phyloP scores from a whole-genome alignment of 306 rosid species.

The Sophora flavescens region DNA sequence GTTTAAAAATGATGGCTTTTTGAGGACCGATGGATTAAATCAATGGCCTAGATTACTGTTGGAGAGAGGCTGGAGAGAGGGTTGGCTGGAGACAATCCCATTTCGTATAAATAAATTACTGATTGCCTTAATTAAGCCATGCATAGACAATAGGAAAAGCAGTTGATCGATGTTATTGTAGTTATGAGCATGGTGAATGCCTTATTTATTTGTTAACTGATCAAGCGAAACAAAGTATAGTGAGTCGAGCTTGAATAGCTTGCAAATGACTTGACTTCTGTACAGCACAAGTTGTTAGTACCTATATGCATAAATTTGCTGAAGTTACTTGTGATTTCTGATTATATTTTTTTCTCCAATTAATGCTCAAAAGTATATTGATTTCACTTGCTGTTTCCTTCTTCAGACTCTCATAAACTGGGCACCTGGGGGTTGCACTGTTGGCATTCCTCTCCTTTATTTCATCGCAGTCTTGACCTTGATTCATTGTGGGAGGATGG shows the following conservation, averaged over 20 bases:
- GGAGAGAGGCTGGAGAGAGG: too few relatives aligned
- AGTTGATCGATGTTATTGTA: conserved; percentile 9
- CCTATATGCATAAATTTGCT: neutral
- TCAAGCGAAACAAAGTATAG: neutral
- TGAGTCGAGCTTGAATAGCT: conserved; percentile 19
- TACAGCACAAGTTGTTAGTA: neutral
- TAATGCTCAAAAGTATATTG: conserved; percentile 34
- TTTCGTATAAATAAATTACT: neutral
- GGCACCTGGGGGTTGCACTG: conserved; percentile 83
- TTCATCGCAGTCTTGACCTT: conserved; percentile 62
- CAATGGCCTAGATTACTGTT: too few relatives aligned
- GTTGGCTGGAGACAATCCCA: too few relatives aligned
- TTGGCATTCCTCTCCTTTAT: conserved; percentile 86
- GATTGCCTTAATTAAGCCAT: neutral
- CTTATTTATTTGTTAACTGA: conserved; percentile 19
- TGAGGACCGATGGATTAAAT: too few relatives aligned
- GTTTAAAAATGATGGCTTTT: too few relatives aligned
- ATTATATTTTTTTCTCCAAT: conserved; percentile 17
- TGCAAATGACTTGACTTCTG: conserved; percentile 12
- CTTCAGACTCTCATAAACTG: conserved; percentile 83
- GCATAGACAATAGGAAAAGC: neutral
- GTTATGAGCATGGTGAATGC: conserved; percentile 16
- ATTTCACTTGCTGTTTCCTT: conserved; percentile 46
- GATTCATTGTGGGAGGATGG: conserved; percentile 83
- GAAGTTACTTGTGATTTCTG: conserved; percentile 22